Base-by-base conservation (phyloP, 495 filamentous ascomycete genomes). In the Amphirosellinia nigrospora region DNA sequence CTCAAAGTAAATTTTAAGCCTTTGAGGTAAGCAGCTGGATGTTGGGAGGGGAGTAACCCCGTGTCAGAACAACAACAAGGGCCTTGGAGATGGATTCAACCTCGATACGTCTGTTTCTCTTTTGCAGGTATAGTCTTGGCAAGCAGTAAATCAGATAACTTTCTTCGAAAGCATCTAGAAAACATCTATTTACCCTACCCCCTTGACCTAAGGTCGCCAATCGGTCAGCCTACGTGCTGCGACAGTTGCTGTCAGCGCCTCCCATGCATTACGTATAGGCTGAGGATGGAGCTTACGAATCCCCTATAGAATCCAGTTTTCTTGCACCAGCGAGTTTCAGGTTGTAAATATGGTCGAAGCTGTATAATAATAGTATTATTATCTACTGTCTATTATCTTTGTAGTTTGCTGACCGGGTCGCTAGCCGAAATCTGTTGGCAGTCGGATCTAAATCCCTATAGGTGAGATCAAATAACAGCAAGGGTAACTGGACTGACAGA, bases 381-480 rank as follows among this genome's bases (percentile, higher is more conserved):
- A n/a, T n/a, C n/a, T n/a, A n/a, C n/a, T n/a, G n/a, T 15, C 30
- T 50, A 36, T 41, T 19, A 15, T 48, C 34, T 19, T 39, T 26
- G 15, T 13, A 23, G 43, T 50, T 19, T 64, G 26, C 63, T 34
- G 63, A 64, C 63, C 63, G 63, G 63, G 46, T 53, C 11, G n/a
- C 19, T 19, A 53, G 34, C 63, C 63, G 63, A 65, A 32, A 53
- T 65, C n/a, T 30, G 28, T 34, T n/a, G 30, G 32, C 63, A 65
- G 26, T 53, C n/a, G 34, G 63, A 65, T 65, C 63, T 53, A 26
- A 65, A 32, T 48, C 62, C 62, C 46, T 52, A 53, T 65, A 52
- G 7, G 41, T 34, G 26, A 53, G 46, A 65, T 53, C 45, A 16
- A 53, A 53, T 48, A 50, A 64, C 41, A 28, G 30, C 61, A 48